These are phyloP conservation scores for Orbilia oligospora DNA, from an alignment of 2,329 filamentous ascomycete genomes.

Conservation along the genomic window DNA sequence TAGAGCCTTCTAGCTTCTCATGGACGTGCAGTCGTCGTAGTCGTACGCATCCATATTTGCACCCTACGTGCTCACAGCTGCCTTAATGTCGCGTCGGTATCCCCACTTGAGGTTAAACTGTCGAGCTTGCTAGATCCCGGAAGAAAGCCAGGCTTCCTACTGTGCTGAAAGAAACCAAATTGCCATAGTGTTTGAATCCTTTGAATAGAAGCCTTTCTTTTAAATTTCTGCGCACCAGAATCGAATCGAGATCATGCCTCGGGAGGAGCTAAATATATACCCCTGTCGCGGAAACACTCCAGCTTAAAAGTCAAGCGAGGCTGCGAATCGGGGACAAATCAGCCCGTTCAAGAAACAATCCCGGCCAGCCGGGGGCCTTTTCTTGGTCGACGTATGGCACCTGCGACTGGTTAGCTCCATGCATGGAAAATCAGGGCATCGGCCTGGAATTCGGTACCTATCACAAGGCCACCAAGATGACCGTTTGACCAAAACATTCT, in stretches of 20 bases:
- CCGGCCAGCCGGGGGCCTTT: not conserved
- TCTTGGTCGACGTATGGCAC: slow-evolving; percentile 34
- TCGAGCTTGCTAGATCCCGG: too few relatives aligned
- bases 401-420: slow-evolving; percentile 1
- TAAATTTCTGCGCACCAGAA: not conserved
- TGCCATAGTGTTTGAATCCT: not conserved
- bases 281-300: slow-evolving; percentile 10
- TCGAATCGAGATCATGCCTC: too few relatives aligned
- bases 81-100: too few relatives aligned
- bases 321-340: slow-evolving; percentile 20
- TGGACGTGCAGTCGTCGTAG: too few relatives aligned
- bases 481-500: slow-evolving; percentile 21
- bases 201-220: not conserved
- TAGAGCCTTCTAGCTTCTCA: not conserved
- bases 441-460: slow-evolving; percentile 31
- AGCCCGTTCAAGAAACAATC: slow-evolving; percentile 5
- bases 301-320: slow-evolving; percentile 20
- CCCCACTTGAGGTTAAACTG: too few relatives aligned
- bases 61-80: too few relatives aligned
- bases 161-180: not conserved
- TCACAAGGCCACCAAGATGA: slow-evolving; percentile 49
- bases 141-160: too few relatives aligned
- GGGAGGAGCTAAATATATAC: slow-evolving; percentile 19
- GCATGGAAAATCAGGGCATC: slow-evolving; percentile 20
- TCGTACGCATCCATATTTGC: too few relatives aligned